phyloP scores from a whole-genome alignment of 305 asterid species.

The Fraxinus angustifolia region DNA sequence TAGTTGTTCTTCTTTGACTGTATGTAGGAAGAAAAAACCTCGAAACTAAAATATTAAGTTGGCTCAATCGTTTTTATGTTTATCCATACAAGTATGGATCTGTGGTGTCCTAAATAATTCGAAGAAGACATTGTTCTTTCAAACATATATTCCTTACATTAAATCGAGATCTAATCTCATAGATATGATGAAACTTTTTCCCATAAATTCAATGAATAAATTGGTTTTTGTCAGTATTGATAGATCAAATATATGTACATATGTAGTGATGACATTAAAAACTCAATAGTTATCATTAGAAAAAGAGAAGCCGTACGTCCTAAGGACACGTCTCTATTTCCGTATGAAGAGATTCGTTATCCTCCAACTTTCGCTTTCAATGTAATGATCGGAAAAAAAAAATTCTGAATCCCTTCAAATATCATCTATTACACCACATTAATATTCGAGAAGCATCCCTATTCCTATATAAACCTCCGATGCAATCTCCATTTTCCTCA shows the following conservation, averaged over 20 bases:
- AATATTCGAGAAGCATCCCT: background rate
- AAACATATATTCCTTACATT: background rate
- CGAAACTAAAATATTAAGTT: too few species aligned
- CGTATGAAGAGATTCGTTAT: background rate
- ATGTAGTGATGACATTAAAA: background rate
- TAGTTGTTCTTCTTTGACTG: background rate
- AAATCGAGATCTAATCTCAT: background rate
- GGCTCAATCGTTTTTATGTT: background rate
- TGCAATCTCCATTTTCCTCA: background rate
- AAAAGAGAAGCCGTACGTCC: background rate
- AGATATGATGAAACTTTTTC: background rate
- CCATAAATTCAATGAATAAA: background rate
- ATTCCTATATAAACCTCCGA: slow-evolving; percentile 1
- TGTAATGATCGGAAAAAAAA: background rate
- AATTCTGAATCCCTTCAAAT: background rate
- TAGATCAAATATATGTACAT: background rate
- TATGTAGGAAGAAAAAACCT: background rate
- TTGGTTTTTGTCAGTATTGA: background rate
- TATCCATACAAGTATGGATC: background rate
- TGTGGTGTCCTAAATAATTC: background rate
- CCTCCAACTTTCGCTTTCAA: background rate
- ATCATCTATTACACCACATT: background rate
- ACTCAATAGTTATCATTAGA: background rate
- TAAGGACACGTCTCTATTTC: slow-evolving; percentile 7
- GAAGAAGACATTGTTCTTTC: background rate